phyloP scores from a whole-genome alignment of 345 rosid genomes.

The Bretschneidera sinensis region DNA sequence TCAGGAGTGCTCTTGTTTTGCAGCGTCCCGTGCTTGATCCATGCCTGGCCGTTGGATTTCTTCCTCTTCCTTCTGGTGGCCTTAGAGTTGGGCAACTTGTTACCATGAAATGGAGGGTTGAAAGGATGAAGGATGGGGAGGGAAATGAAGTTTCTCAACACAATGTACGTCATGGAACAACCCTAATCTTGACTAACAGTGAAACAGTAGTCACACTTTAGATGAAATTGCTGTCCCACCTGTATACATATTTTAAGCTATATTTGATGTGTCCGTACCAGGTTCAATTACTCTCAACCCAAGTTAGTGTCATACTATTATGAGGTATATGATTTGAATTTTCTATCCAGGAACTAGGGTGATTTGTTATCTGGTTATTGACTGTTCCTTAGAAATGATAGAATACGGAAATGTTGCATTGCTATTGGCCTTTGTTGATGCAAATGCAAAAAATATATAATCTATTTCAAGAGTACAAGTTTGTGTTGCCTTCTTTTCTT shows the following conservation, averaged over 20 bases:
- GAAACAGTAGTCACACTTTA: no score
- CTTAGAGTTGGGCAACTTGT: constrained; percentile 90
- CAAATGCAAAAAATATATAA: no score
- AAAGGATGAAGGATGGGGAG: constrained; percentile 66
- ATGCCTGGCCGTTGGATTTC: constrained; percentile 86
- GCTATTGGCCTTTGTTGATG: no score
- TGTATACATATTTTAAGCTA: no score
- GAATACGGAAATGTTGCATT: no score
- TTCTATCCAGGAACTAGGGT: no score
- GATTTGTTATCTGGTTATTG: no score
- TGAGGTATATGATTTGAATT: neutral
- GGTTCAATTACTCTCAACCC: neutral
- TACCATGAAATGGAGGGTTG: constrained; percentile 84
- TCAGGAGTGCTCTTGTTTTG: constrained; percentile 68
- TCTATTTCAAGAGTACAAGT: neutral
- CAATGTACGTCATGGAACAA: constrained; percentile 40
- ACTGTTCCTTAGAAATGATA: no score
- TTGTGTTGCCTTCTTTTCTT: neutral
- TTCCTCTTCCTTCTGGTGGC: constrained; percentile 71
- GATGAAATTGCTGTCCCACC: no score
- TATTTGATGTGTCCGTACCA: no score
- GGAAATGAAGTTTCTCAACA: constrained; percentile 29
- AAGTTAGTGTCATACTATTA: neutral
- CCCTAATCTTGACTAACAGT: neutral
- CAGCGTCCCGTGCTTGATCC: constrained; percentile 95